Evolutionary conservation across 2,329 filamentous ascomycete species (phyloP), one percentile per base, ranked within the genome.

Genomic region (Magnaporthales sp.): DNA sequence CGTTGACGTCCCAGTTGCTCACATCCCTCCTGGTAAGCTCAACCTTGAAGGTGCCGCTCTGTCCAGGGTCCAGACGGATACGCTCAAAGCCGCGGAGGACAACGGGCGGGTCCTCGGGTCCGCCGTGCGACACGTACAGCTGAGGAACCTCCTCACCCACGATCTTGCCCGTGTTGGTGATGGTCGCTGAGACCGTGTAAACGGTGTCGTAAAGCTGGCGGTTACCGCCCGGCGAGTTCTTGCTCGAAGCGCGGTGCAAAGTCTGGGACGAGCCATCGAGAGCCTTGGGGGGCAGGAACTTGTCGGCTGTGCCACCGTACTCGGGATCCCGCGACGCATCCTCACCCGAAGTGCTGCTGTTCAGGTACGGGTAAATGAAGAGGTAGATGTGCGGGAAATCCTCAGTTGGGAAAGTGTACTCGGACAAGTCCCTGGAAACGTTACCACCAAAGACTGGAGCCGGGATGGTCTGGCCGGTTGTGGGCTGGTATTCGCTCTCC

Each of bases 61-160:
- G 76, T n/a, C 91, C 92, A 0, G 91, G 84, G 4, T 84, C 81
- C 69, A 97, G 88, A 64, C 81, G 83, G 67, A 97, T 77, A 62
- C 92, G 86, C 67, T 96, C 91, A 73, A 97, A 98, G 61, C 89
- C 89, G 68, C 94, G 89, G 15, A 98, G 87, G 2, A 88, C 81
- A 29, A 83, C 79, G 3, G 80, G 77, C 3, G 88, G 85, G 73
- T 97, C 91, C 51, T 89, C 83, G 0, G 89, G 84, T 0, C 92
- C 93, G 64, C 93, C 94, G 2, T 96, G 90, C 31, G 84, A 88
- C 66, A 98, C 74, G 77, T 98, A 94, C 15, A 93, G 78, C 80
- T 95, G 91, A 0, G 88, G 83, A 1, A 95, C 83, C 74, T 92
- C 90, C 56, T 92, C 89, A 30, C 90, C 90, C 1, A 77, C 80